phyloP scores from a whole-genome alignment of 805 yeast genomes.

The Candida nonsorbophila region DNA sequence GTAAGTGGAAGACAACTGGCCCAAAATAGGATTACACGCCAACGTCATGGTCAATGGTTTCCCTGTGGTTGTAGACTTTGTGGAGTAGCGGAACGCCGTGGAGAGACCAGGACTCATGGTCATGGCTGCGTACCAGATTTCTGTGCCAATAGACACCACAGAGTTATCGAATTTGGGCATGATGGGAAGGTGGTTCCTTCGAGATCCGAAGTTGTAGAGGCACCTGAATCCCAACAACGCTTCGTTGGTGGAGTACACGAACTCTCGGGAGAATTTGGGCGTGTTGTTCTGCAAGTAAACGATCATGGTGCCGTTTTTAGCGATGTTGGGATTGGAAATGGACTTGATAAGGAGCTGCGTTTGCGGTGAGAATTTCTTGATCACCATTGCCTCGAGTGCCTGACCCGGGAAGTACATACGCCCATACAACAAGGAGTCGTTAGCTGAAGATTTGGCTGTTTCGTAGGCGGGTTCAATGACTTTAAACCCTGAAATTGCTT shows the following conservation, averaged over 20 bases:
- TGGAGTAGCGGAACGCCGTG: conserved; percentile 77
- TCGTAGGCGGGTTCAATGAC: conserved; percentile 42
- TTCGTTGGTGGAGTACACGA: conserved; percentile 79
- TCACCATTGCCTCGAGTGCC: conserved; percentile 80
- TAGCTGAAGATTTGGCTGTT: conserved; percentile 7
- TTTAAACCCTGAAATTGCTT: conserved; percentile 65
- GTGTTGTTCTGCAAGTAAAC: conserved; percentile 66
- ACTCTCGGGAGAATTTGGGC: conserved; percentile 62
- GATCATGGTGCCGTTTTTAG: conserved; percentile 54
- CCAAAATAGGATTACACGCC: conserved; percentile 83
- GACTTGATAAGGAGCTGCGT: conserved; percentile 71
- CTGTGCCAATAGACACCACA: conserved; percentile 72
- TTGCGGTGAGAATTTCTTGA: conserved; percentile 52
- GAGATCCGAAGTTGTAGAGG: conserved; percentile 58
- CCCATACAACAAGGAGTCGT: conserved; percentile 64
- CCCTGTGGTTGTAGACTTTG: conserved; percentile 80
- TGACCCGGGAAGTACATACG: conserved; percentile 84
- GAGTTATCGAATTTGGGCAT: conserved; percentile 52
- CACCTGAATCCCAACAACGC: conserved; percentile 76
- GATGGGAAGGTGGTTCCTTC: conserved; percentile 23
- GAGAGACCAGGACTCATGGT: conserved; percentile 89
- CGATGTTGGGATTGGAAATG: conserved; percentile 58
- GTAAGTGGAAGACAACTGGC: conserved; percentile 83
- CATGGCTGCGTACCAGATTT: conserved; percentile 79
- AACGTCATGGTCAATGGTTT: conserved; percentile 86